A percentile compares a stretch with the other conserved stretches of the same genome.
phyloP scores from a whole-genome alignment of 1,139 yeast genomes.

The Yamadazyma taylorii region DNA sequence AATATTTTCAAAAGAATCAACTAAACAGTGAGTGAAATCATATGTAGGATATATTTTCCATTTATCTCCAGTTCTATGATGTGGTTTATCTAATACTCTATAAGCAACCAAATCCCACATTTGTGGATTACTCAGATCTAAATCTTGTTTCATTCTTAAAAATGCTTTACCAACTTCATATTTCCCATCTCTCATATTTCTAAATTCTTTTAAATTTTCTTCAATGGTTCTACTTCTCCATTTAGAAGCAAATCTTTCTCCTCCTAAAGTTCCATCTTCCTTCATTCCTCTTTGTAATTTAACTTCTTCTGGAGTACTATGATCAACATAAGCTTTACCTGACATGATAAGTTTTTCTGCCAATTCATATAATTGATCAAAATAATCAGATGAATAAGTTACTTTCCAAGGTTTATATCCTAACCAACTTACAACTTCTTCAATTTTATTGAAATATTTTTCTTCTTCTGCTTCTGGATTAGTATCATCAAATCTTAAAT shows the following conservation, averaged over 20 bases:
- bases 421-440: slow-evolving; percentile 85
- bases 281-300: slow-evolving; percentile 86
- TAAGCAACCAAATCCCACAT: slow-evolving; percentile 99
- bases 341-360: slow-evolving; percentile 75
- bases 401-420: slow-evolving; percentile 92
- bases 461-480: slow-evolving; percentile 99
- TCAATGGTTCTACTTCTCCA: slow-evolving; percentile 72
- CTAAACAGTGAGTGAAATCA: slow-evolving; percentile 98
- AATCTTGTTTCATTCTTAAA: slow-evolving; percentile 94
- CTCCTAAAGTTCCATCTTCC: slow-evolving; percentile 91
- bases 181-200: slow-evolving; percentile 87
- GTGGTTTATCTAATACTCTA: slow-evolving; percentile 87
- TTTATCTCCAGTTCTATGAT: slow-evolving; percentile 93
- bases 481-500: slow-evolving; percentile 93
- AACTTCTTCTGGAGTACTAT: slow-evolving; percentile 90
- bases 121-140: slow-evolving; percentile 91
- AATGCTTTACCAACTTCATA: slow-evolving; percentile 91
- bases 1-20: slow-evolving; percentile 94
- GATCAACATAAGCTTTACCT: slow-evolving; percentile 87
- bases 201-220: slow-evolving; percentile 74
- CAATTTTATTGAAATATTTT: slow-evolving; percentile 79
- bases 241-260: slow-evolving; percentile 79
- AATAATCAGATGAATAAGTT: slow-evolving; percentile 95
- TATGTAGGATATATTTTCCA: slow-evolving; percentile 99
- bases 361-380: slow-evolving; percentile 79